These are phyloP conservation scores for Neoboletus magnificus DNA, from an alignment of 768 basidiomycete genomes.

Conservation along the genomic window DNA sequence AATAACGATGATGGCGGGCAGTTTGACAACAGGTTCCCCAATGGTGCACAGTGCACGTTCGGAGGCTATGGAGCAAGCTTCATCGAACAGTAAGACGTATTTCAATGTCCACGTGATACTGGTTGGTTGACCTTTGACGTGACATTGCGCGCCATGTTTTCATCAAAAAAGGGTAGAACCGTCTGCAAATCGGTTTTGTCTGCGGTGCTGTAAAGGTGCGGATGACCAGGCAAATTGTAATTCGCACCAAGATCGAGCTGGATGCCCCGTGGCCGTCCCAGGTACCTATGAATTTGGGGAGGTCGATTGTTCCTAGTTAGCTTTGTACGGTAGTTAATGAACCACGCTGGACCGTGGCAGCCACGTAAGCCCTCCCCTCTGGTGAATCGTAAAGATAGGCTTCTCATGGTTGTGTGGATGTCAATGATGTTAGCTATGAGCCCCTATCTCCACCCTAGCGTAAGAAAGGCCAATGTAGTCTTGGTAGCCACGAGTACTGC, in stretches of 20 bases:
- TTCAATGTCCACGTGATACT: background rate
- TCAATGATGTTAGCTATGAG: too few species aligned
- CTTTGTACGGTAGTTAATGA: constrained; percentile 5
- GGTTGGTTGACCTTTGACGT: background rate
- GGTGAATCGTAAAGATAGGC: background rate
- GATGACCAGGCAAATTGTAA: constrained; percentile 50
- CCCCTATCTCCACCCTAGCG: too few species aligned
- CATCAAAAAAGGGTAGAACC: constrained; percentile 42
- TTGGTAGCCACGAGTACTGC: too few species aligned
- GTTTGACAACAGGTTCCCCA: constrained; percentile 48
- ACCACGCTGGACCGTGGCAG: constrained; percentile 16
- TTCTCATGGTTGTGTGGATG: too few species aligned
- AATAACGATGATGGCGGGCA: constrained; percentile 45
- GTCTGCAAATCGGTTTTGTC: constrained; percentile 43
- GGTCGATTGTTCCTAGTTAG: constrained; percentile 32
- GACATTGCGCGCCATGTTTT: background rate
- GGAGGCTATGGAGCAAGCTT: constrained; percentile 52
- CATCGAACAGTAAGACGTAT: constrained; percentile 42
- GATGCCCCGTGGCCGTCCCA: constrained; percentile 42
- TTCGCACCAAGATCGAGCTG: constrained; percentile 46
- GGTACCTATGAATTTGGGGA: constrained; percentile 46
- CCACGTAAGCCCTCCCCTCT: background rate
- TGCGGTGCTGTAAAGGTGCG: constrained; percentile 42
- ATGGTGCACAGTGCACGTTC: constrained; percentile 52
- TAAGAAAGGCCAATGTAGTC: too few species aligned